A percentile compares a stretch with the other conserved stretches of the same genome.
Conservation (phyloP, 2,329 filamentous ascomycete genomes). For the Teratosphaeria pseudoeucalypti region DNA sequence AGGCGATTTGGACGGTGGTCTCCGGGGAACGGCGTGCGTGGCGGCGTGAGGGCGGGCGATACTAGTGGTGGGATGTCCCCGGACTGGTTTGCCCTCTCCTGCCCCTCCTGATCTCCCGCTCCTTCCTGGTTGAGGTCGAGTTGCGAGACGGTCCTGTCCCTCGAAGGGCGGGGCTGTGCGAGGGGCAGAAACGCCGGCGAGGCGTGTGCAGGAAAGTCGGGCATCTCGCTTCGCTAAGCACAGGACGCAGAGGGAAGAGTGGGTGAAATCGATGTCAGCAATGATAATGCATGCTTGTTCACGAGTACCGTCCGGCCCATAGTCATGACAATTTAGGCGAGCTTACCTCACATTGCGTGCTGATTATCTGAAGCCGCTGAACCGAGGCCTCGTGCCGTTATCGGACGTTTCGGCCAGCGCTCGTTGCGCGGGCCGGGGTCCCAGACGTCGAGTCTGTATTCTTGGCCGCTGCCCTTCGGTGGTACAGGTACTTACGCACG, state of each 20-base stretch:
- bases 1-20: constrained; percentile 25
- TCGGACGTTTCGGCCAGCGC: neutral
- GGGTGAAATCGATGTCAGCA: neutral
- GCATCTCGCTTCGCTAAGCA: constrained; percentile 29
- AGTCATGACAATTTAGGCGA: neutral
- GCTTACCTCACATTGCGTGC: neutral
- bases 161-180: constrained; percentile 41
- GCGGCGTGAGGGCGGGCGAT: constrained; percentile 36
- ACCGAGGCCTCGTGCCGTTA: neutral
- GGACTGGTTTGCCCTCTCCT: constrained; percentile 5
- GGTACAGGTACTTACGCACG: too few relatives aligned
- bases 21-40: constrained; percentile 14
- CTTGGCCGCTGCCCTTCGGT: neutral
- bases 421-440: neutral
- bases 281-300: neutral
- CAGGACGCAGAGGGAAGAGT: neutral
- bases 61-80: constrained; percentile 33
- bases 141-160: constrained; percentile 26
- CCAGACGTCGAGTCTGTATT: neutral
- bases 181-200: constrained; percentile 33
- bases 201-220: constrained; percentile 44
- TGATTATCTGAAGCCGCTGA: neutral
- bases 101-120: neutral
- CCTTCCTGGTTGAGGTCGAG: constrained; percentile 25
- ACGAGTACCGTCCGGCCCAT: neutral